A percentile compares a stretch with the other conserved stretches of the same genome.
Conservation (phyloP, 441 rosid genomes). For the Gossypium gossypioides region DNA sequence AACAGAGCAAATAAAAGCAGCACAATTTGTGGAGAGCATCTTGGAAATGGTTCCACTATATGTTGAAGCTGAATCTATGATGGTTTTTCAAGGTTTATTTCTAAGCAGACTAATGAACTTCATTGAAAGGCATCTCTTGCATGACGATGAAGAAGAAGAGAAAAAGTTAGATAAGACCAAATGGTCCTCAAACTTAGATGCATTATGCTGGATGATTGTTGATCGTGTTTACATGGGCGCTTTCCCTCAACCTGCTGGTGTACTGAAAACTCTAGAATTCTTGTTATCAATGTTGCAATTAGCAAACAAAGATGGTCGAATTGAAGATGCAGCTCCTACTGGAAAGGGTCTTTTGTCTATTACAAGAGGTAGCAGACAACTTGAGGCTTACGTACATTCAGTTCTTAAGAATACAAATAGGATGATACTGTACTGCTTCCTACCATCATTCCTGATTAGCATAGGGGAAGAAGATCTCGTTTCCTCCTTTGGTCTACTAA, state of each 20-base stretch:
- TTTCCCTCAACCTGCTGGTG: conserved; percentile 81
- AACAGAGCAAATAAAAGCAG: conserved; percentile 81
- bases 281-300: conserved; percentile 90
- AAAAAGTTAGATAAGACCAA: conserved; percentile 84
- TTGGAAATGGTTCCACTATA: conserved; percentile 60
- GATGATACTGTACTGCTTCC: conserved; percentile 83
- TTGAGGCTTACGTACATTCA: conserved; percentile 89
- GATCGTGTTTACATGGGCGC: conserved; percentile 97
- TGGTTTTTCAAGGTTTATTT: conserved; percentile 75
- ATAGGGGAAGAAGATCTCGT: conserved; percentile 89
- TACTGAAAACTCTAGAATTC: conserved; percentile 82
- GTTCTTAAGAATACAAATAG: conserved; percentile 89
- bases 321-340: conserved; percentile 80
- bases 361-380: conserved; percentile 77
- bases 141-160: conserved; percentile 97
- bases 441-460: conserved; percentile 79
- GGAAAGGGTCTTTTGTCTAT: conserved; percentile 91
- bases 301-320: conserved; percentile 94
- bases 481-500: conserved; percentile 60
- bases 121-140: conserved; percentile 93
- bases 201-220: conserved; percentile 92
- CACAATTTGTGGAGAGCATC: conserved; percentile 52
- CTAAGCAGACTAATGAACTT: conserved; percentile 84
- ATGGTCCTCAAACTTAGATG: conserved; percentile 93
- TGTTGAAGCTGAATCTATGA: conserved; percentile 57